These are phyloP conservation scores for Scytalidium sp. DNA, from an alignment of 2,329 filamentous ascomycete species.

Conservation along the genomic window DNA sequence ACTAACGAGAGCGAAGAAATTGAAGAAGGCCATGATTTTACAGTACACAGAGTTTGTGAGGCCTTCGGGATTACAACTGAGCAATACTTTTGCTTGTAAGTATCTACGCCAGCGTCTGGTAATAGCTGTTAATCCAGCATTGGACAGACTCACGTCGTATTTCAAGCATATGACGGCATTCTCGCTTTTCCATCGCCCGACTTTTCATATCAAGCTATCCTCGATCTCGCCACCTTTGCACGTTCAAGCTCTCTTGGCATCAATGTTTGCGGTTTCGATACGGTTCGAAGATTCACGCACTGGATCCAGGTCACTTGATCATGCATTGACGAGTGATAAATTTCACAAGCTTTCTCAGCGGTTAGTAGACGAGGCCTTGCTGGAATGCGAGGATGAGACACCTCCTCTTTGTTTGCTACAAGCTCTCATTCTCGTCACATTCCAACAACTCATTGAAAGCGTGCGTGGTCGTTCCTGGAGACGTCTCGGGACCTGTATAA, in stretches of 20 bases:
- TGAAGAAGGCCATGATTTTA: background rate
- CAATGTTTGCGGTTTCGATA: constrained; percentile 24
- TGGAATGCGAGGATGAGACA: constrained; percentile 27
- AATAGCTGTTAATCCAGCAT: background rate
- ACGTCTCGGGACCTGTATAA: constrained; percentile 24
- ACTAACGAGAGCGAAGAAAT: background rate
- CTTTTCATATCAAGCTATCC: constrained; percentile 7
- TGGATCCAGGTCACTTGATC: background rate
- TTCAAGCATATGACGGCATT: constrained; percentile 14
- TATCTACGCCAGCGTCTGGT: background rate
- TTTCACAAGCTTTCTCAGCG: constrained; percentile 22
- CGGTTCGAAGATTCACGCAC: background rate
- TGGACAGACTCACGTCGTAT: constrained; percentile 1
- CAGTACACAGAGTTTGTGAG: background rate
- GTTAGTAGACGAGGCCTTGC: constrained; percentile 27
- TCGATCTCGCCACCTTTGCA: constrained; percentile 7
- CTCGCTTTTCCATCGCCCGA: constrained; percentile 11
- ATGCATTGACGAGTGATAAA: constrained; percentile 7
- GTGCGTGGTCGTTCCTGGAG: constrained; percentile 35
- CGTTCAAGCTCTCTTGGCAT: constrained; percentile 25
- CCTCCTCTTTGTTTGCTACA: constrained; percentile 34
- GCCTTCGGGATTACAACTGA: background rate
- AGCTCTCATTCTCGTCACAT: constrained; percentile 30
- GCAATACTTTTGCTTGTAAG: background rate
- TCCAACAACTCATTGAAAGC: constrained; percentile 31